Evolutionary conservation across 2,329 filamentous ascomycete genomes (phyloP), one percentile per base, ranked within the genome.

Genomic region (Zasmidium cellare): DNA sequence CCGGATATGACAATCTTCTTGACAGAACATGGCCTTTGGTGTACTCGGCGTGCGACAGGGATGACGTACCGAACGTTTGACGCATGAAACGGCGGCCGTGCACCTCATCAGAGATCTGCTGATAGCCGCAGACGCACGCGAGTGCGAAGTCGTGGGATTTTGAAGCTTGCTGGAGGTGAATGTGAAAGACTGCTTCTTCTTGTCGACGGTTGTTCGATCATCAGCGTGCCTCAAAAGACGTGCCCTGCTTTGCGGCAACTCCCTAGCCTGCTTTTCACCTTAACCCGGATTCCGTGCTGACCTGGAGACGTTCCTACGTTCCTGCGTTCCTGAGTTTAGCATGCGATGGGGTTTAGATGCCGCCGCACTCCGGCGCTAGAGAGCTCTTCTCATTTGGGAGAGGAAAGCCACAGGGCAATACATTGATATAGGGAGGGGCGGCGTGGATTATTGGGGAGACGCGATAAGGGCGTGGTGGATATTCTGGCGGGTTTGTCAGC

Each of bases 91-190:
- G 35, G 35, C 16, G 35, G n/a, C 28, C 9, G 48, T 51, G 48
- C 48, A 51, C 24, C 35, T 41, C 35, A 41, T 41, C 25, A 51
- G 24, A 50, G 47, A 51, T 38, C 25, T 51, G 24, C 25, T 19
- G 48, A 11, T 41, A 41, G 7, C 35, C 16, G 35, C 7, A 41
- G 3, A 41, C 35, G 35, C 35, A 41, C 35, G 35, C 35, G 35
- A 41, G 35, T 9, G 35, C 35, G 35, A 52, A 52, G 50, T 44
- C 50, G 31, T 45, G 50, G 50, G 50, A 52, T 19, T 11, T 19
- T 20, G 25, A 52, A 52, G 50, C 50, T n/a, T 52, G 35, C 35
- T 41, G n/a, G n/a, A n/a, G n/a, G n/a, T n/a, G n/a, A n/a, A n/a
- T n/a, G n/a, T n/a, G n/a, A n/a, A n/a, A n/a, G n/a, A n/a, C n/a